Percentiles rank a stretch among this genome's conserved stretches.
phyloP scores from a whole-genome alignment of 805 yeast species.

The Candida ascalaphidarum region DNA sequence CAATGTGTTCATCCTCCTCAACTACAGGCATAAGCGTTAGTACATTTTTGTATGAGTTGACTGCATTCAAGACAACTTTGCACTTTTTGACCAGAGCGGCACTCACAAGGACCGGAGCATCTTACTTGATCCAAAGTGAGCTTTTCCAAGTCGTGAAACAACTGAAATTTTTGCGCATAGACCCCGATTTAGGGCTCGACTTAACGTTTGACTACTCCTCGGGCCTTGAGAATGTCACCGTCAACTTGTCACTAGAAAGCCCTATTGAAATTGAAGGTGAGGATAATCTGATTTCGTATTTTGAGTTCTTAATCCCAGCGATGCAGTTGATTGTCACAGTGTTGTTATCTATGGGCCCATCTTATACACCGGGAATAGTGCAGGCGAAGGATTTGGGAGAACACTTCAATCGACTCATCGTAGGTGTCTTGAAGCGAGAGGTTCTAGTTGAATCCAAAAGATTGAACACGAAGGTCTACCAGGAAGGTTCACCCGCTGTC shows the following conservation, averaged over 20 bases:
- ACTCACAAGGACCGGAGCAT: conserved; percentile 70
- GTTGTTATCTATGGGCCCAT: conserved; percentile 68
- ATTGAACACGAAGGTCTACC: conserved; percentile 4
- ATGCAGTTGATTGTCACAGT: conserved; percentile 66
- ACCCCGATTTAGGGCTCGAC: conserved; percentile 72
- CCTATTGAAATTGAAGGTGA: conserved; percentile 29
- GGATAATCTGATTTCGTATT: conserved; percentile 37
- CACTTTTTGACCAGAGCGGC: conserved; percentile 68
- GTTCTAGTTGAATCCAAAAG: conserved; percentile 22
- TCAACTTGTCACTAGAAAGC: conserved; percentile 44
- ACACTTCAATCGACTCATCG: conserved; percentile 45
- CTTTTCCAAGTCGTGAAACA: conserved; percentile 54
- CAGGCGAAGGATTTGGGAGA: conserved; percentile 45
- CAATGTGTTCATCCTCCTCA: conserved; percentile 17
- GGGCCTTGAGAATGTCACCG: conserved; percentile 19
- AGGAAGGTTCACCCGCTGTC: conserved; percentile 18
- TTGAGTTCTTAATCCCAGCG: conserved; percentile 63
- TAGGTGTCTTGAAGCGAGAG: conserved; percentile 58
- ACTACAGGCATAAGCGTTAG: conserved; percentile 36
- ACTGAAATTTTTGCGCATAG: conserved; percentile 51
- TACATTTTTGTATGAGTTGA: conserved; percentile 59
- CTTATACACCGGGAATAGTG: conserved; percentile 49
- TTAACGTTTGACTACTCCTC: conserved; percentile 32
- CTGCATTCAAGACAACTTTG: conserved; percentile 66
- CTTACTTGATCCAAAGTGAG: conserved; percentile 64